Percentiles rank a stretch among this genome's conserved stretches.
Conservation (phyloP, 2,329 filamentous ascomycete genomes). For the Fusarium staphyleae region DNA sequence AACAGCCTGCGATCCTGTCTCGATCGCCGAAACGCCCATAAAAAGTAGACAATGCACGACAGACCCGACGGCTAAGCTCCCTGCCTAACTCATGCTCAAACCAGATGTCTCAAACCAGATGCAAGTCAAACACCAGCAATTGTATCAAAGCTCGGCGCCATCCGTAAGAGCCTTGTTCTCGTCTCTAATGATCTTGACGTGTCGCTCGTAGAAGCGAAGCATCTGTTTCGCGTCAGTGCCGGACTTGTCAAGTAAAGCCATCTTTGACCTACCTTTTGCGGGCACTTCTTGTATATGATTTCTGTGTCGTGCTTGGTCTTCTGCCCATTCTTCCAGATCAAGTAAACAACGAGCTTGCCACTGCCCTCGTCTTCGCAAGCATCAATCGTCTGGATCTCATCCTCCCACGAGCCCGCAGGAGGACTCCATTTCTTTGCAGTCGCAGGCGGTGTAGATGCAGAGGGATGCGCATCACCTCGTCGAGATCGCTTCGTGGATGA, state of each 20-base stretch:
- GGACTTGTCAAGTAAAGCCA: background rate
- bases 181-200: conserved; percentile 60
- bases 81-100: background rate
- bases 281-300: conserved; percentile 76
- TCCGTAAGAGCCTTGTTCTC: conserved; percentile 40
- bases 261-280: conserved; percentile 69
- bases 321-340: conserved; percentile 75
- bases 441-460: conserved; percentile 56
- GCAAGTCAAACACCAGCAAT: too few species aligned
- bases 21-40: conserved; percentile 19
- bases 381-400: conserved; percentile 73
- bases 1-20: conserved; percentile 3
- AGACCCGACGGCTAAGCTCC: background rate
- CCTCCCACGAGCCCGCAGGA: conserved; percentile 79
- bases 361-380: conserved; percentile 71
- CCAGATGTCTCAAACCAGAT: too few species aligned
- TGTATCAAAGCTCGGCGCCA: conserved; percentile 14
- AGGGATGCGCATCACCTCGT: conserved; percentile 59
- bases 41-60: background rate
- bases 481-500: conserved; percentile 53
- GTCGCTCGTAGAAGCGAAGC: conserved; percentile 65
- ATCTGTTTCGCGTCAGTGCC: conserved; percentile 52
- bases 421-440: conserved; percentile 65
- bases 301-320: conserved; percentile 77
- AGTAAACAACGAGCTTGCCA: conserved; percentile 68